A percentile compares a stretch with the other conserved stretches of the same genome.
phyloP scores from a whole-genome alignment of 108 stramenopile species.

The Pseudonitzschia delicatissima region DNA sequence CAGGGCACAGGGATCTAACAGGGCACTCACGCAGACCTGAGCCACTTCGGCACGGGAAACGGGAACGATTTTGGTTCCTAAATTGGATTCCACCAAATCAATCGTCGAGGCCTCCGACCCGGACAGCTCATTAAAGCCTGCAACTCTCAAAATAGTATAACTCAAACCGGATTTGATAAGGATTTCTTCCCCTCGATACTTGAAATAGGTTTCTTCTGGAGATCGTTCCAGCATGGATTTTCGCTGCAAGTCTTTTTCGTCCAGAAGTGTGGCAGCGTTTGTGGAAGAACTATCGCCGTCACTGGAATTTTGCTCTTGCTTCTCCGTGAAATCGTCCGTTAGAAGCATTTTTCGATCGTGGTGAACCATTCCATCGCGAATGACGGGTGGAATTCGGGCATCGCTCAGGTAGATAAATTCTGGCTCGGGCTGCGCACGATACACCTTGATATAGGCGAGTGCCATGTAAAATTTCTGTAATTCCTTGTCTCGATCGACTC shows the following conservation, averaged over 20 bases:
- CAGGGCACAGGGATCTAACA: slow-evolving; percentile 75
- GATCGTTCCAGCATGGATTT: slow-evolving; percentile 29
- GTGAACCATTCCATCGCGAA: slow-evolving; percentile 62
- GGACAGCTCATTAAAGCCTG: slow-evolving; percentile 63
- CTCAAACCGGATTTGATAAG: slow-evolving; percentile 71
- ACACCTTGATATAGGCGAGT: slow-evolving; percentile 78
- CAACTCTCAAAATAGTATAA: slow-evolving; percentile 66
- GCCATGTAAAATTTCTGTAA: slow-evolving; percentile 72
- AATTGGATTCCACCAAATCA: slow-evolving; percentile 41
- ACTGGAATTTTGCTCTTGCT: slow-evolving; percentile 5
- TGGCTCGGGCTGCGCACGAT: slow-evolving; percentile 73
- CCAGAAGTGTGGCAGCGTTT: not conserved
- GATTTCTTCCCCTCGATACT: slow-evolving; percentile 80
- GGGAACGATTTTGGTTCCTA: slow-evolving; percentile 30
- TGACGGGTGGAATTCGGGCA: slow-evolving; percentile 70
- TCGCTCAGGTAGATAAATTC: slow-evolving; percentile 84
- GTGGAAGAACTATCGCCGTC: not conserved
- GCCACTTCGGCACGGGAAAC: slow-evolving; percentile 82
- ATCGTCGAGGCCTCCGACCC: slow-evolving; percentile 63
- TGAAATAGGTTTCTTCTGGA: slow-evolving; percentile 77
- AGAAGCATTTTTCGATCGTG: slow-evolving; percentile 54
- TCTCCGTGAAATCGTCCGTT: slow-evolving; percentile 10
- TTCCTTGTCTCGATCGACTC: slow-evolving; percentile 9
- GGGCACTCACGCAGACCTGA: slow-evolving; percentile 72
- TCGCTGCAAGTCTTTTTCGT: slow-evolving; percentile 21